phyloP scores from a whole-genome alignment of 352 stramenopile species.

The Globisporangium spinosum region DNA sequence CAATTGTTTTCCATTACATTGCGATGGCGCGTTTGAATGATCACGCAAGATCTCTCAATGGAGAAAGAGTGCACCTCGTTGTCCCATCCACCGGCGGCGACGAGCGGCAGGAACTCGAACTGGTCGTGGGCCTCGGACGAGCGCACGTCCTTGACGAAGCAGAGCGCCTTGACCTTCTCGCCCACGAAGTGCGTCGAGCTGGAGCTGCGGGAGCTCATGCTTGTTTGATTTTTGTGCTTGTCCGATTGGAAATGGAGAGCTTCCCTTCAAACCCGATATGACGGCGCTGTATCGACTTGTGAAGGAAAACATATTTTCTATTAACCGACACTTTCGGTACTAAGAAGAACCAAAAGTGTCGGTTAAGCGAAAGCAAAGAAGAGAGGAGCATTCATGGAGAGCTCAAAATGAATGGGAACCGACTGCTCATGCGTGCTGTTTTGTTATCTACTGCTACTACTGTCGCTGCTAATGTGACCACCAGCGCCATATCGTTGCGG shows the following conservation, averaged over 20 bases:
- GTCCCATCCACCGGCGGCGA: conserved; percentile 59
- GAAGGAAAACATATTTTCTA: background rate
- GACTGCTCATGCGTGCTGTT: background rate
- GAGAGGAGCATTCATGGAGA: no score
- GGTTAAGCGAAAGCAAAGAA: no score
- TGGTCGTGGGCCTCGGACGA: conserved; percentile 32
- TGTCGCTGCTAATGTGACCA: background rate
- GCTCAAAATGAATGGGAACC: background rate
- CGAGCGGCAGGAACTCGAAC: conserved; percentile 42
- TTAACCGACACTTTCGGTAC: background rate
- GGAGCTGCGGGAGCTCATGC: conserved; percentile 25
- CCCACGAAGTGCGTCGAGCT: conserved; percentile 62
- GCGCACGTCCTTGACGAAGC: conserved; percentile 56
- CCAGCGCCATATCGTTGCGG: background rate
- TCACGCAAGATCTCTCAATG: background rate
- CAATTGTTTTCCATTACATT: background rate
- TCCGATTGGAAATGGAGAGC: conserved; percentile 6
- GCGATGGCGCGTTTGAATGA: background rate
- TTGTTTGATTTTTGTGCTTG: conserved; percentile 7
- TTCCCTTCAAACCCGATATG: background rate
- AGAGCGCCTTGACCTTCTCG: conserved; percentile 58
- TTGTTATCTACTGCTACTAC: background rate
- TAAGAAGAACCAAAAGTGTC: background rate
- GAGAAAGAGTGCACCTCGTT: conserved; percentile 28
- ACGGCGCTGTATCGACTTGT: background rate